phyloP scores from a whole-genome alignment of 2,329 filamentous ascomycete genomes.

The Lasiodiplodia sp. region DNA sequence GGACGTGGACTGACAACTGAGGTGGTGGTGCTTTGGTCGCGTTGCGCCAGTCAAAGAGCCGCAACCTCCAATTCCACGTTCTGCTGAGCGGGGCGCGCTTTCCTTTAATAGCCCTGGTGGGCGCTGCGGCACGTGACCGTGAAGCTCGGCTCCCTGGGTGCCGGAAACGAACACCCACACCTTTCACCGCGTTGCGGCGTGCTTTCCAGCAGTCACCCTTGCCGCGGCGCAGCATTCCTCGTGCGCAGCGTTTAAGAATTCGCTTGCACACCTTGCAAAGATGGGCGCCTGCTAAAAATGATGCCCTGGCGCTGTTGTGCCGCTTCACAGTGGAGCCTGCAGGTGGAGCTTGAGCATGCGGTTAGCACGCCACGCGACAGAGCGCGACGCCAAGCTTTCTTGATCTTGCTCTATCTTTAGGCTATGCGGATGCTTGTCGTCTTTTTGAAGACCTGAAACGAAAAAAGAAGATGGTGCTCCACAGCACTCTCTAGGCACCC shows the following conservation, averaged over 20 bases:
- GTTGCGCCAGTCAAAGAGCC: constrained; percentile 29
- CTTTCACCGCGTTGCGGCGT: not conserved
- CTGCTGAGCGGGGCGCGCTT: constrained; percentile 27
- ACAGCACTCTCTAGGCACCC: constrained; percentile 5
- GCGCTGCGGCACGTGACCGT: constrained; percentile 7
- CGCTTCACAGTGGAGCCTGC: constrained; percentile 6
- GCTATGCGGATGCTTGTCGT: constrained; percentile 2
- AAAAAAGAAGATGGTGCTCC: not conserved
- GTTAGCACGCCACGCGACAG: constrained; percentile 14
- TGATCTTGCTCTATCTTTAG: constrained; percentile 22
- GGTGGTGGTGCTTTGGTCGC: constrained; percentile 24
- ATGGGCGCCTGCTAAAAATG: not conserved
- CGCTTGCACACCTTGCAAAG: not conserved
- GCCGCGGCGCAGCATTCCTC: not conserved
- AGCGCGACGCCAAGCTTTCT: constrained; percentile 27
- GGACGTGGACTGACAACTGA: constrained; percentile 19
- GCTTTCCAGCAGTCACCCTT: not conserved
- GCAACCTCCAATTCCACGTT: constrained; percentile 29
- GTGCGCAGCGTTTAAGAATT: not conserved
- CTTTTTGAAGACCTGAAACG: constrained; percentile 2
- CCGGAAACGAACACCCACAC: constrained; percentile 20
- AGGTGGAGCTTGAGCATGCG: constrained; percentile 3
- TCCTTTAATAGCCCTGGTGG: constrained; percentile 26
- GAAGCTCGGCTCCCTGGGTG: constrained; percentile 8
- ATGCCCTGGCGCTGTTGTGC: not conserved